A percentile compares a stretch with the other conserved stretches of the same genome.
Evolutionary conservation across 805 yeast genomes (phyloP).

Genomic region (Lachancea sp.): DNA sequence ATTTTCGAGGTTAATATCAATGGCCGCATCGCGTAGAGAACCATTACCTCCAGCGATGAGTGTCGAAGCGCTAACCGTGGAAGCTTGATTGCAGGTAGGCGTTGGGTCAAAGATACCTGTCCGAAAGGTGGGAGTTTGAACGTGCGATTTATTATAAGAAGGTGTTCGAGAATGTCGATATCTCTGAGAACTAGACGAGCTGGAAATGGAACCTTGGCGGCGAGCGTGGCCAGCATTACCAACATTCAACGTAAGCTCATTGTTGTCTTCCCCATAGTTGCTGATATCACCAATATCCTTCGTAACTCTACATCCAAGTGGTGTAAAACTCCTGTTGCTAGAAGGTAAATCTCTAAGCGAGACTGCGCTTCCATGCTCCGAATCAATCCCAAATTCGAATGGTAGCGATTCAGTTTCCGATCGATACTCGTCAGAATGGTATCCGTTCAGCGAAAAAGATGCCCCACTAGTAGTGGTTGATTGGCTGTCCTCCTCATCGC

Average conservation of each 20-base stretch:
- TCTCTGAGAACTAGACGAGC: conserved; percentile 9
- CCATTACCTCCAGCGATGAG: conserved; percentile 8
- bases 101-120: conserved; percentile 2
- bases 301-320: neutral
- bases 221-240: conserved; percentile 18
- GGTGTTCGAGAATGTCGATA: conserved; percentile 1
- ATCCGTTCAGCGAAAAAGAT: conserved; percentile 8
- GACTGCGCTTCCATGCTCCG: conserved; percentile 22
- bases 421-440: conserved; percentile 4
- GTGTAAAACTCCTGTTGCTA: conserved; percentile 3
- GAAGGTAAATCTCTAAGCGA: conserved; percentile 20
- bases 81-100: conserved; percentile 3
- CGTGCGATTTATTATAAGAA: neutral
- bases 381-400: conserved; percentile 30
- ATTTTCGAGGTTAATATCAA: neutral
- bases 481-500: conserved; percentile 15
- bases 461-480: conserved; percentile 8
- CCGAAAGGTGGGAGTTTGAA: conserved; percentile 2
- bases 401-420: conserved; percentile 26
- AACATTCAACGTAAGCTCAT: conserved; percentile 20
- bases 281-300: neutral
- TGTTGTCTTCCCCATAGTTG: conserved; percentile 8
- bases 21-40: neutral
- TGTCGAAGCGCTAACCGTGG: conserved; percentile 12
- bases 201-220: conserved; percentile 14